Evolutionary conservation across 768 basidiomycete species (phyloP), one percentile per base, ranked within the genome.

Genomic region (Guyanaporus albipodus): DNA sequence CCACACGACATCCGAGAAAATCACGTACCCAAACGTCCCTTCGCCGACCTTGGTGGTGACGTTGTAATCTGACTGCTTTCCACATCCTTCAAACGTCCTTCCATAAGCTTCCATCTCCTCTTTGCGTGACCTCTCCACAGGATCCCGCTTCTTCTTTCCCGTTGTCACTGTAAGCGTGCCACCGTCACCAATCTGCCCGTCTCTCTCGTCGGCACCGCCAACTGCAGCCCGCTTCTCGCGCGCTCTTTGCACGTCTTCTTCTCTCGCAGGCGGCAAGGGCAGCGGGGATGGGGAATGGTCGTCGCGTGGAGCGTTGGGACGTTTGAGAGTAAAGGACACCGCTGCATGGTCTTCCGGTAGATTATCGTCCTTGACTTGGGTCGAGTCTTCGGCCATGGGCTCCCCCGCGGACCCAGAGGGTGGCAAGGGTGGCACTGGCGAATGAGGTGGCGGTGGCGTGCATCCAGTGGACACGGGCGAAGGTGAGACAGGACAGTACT

Each of bases 1-100:
- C 22, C 19, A 19, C 34, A 50, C 8, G 42, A 40, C 32, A 21
- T 48, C 17, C 21, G 1, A 8, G 9, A 46, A 28, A 51, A 10
- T 5, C 17, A 80, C 85, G 37, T 64, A 91, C 87, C 94, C 95
- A 66, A 98, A 98, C 22, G 95, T 98, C 4, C 95, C 95, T 66
- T 97, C 95, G 29, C 95, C 95, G 14, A 98, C 71, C 68, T 97
- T 96, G 3, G 83, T 85, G 33, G 85, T 84, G 12, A 83, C 73
- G 45, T 84, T 80, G 63, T 96, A 97, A 53, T 89, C 88, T 14
- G 69, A 69, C 52, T 93, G 78, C 45, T 72, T 61, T 8, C 87
- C 86, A 65, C 85, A 84, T 6, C 91, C 84, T 29, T 70, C 68
- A 57, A 92, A 88, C 14, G 64, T 66, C 45, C 78, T 74, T 27